These are phyloP conservation scores for Populus nigra DNA, from an alignment of 345 rosid species.

Conservation along the genomic window DNA sequence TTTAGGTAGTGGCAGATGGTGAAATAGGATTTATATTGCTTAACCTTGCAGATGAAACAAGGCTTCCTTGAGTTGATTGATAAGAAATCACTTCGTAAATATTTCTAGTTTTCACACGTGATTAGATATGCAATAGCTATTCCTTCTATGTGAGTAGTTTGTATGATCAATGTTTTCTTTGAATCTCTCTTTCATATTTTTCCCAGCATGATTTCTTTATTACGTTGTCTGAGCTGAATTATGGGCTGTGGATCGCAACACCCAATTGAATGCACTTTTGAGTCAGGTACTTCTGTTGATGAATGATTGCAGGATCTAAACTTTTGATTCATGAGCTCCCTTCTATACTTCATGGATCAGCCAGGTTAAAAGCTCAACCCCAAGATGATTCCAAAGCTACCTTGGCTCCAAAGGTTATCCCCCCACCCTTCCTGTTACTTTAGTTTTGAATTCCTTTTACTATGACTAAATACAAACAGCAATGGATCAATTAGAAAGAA, in stretches of 20 bases:
- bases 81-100: no score
- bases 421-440: background rate
- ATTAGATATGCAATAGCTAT: no score
- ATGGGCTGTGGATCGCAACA: background rate
- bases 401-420: conserved; percentile 75
- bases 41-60: no score
- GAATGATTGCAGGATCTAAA: conserved; percentile 58
- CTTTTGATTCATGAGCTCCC: conserved; percentile 78
- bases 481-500: background rate
- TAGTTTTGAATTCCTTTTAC: background rate
- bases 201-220: no score
- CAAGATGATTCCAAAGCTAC: conserved; percentile 89
- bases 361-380: conserved; percentile 61
- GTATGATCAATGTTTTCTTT: no score
- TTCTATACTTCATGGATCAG: conserved; percentile 70
- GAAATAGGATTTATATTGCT: no score
- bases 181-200: no score
- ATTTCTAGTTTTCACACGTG: no score
- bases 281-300: background rate
- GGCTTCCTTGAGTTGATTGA: no score
- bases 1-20: no score
- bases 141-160: no score
- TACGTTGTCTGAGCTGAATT: background rate
- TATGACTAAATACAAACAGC: background rate
- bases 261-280: background rate